Evolutionary conservation across 768 basidiomycete genomes (phyloP), one percentile per base, ranked within the genome.

Genomic region (Naganishia antarctica): DNA sequence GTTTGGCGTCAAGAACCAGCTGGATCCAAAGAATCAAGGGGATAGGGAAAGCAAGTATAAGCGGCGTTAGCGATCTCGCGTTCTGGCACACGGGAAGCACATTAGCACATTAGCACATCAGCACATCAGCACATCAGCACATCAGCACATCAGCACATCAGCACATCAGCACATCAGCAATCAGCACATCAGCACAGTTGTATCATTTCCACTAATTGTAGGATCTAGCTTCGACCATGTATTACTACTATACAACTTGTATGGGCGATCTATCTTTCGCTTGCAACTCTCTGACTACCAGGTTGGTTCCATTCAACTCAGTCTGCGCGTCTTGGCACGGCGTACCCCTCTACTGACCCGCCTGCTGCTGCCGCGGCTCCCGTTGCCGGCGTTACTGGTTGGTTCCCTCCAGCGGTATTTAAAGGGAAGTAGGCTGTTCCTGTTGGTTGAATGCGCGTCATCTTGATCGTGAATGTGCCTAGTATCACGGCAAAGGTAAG

Each of bases 1-100:
- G 40, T 83, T 97, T 61, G 96, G 96, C 8, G 81, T 99, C 41
- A 88, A 92, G 70, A 98, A 98, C 75, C 84, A 90, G 48, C 79
- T 99, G 71, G 92, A 98, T 76, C 92, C 94, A 8, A 57, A 40
- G 37, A 57, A 57, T 26, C 53, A 57, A 13, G 53, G 53, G 9
- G 53, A 57, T 23, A 57, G 16, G 26, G 53, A 57, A 26, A 57
- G 53, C 37, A 57, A 57, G 26, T 57, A 57, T 29, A 57, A 57
- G 53, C 53, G 53, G 16, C 32, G 53, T 57, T 26, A 57, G 21
- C 7, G 37, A 1, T 11, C 4, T 31, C 50, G 18, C 31, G 6
- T 51, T 3, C 50, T 32, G 11, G 26, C 6, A 7, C 18, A 31
- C 9, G 50, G 50, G 6, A 29, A 9, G 18, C 1, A 12, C 2